A percentile compares a stretch with the other conserved stretches of the same genome.
Conservation (phyloP, 768 basidiomycete genomes). For the Phylloporus rhodoxanthus region DNA sequence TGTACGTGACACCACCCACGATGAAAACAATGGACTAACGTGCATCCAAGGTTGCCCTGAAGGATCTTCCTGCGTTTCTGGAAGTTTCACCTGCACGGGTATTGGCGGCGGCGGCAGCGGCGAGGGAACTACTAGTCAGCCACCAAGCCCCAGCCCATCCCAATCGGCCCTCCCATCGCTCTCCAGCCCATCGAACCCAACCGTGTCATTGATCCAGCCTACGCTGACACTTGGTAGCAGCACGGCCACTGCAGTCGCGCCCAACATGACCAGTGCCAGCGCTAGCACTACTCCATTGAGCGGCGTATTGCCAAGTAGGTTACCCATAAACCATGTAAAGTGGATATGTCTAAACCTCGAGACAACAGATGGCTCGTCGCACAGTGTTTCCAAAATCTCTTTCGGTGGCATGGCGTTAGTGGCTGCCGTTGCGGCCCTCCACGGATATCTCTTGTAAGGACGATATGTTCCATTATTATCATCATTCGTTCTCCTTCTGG, state of each 20-base stretch:
- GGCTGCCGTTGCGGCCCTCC: neutral
- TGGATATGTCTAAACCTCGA: neutral
- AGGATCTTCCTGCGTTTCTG: slow-evolving; percentile 7
- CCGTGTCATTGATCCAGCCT: neutral
- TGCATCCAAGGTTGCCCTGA: slow-evolving; percentile 13
- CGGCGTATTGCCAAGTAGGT: slow-evolving; percentile 1
- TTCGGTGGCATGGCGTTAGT: slow-evolving; percentile 6
- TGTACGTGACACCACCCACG: slow-evolving; percentile 11
- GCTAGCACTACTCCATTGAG: neutral
- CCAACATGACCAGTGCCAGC: neutral
- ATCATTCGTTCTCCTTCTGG: neutral
- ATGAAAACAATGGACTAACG: neutral
- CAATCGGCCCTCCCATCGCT: too few species aligned
- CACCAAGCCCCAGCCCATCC: neutral
- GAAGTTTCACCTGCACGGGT: slow-evolving; percentile 2
- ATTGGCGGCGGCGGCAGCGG: neutral
- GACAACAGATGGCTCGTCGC: slow-evolving; percentile 5
- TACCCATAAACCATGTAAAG: neutral
- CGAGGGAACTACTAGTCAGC: neutral
- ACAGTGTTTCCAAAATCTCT: neutral
- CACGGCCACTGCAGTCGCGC: neutral
- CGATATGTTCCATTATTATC: neutral
- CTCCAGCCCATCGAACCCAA: neutral
- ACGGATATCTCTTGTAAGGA: neutral
- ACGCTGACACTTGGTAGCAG: neutral